Evolutionary conservation across 805 yeast species (phyloP).

Genomic region (Metschnikowia colocasiae): DNA sequence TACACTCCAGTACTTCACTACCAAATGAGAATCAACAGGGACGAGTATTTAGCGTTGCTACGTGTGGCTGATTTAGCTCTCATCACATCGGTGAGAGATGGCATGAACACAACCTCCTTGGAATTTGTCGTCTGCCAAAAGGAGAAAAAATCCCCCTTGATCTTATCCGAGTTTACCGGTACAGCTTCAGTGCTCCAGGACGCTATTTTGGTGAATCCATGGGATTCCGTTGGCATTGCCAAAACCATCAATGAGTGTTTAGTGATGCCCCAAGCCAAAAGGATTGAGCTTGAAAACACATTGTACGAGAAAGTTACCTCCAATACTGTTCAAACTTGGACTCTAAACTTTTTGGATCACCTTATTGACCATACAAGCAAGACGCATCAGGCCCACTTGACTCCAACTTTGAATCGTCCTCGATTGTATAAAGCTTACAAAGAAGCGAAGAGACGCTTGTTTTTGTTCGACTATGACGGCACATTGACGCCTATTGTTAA

Average conservation of each 20-base stretch:
- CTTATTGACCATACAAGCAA: conserved; percentile 39
- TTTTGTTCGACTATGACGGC: conserved; percentile 95
- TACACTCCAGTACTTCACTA: conserved; percentile 89
- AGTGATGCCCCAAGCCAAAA: conserved; percentile 46
- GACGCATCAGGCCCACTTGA: conserved; percentile 44
- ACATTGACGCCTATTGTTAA: conserved; percentile 93
- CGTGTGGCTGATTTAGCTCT: conserved; percentile 88
- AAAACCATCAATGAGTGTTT: conserved; percentile 72
- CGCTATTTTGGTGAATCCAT: conserved; percentile 87
- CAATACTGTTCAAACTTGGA: conserved; percentile 81
- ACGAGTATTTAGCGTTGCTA: conserved; percentile 83
- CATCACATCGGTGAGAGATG: conserved; percentile 89
- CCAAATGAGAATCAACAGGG: conserved; percentile 82
- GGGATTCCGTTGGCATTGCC: conserved; percentile 95
- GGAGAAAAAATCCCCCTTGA: conserved; percentile 66
- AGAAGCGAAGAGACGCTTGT: conserved; percentile 63
- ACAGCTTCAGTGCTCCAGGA: conserved; percentile 67
- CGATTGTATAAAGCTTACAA: conserved; percentile 56
- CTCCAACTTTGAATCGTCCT: conserved; percentile 78
- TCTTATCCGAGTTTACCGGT: conserved; percentile 92
- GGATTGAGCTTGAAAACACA: conserved; percentile 44
- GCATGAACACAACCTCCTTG: conserved; percentile 92
- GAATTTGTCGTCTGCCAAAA: conserved; percentile 90
- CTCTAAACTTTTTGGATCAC: conserved; percentile 54
- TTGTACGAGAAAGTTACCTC: conserved; percentile 61